Evolutionary conservation across 805 yeast species (phyloP), one percentile per base, ranked within the genome.

Genomic region (Metschnikowia koreensis): DNA sequence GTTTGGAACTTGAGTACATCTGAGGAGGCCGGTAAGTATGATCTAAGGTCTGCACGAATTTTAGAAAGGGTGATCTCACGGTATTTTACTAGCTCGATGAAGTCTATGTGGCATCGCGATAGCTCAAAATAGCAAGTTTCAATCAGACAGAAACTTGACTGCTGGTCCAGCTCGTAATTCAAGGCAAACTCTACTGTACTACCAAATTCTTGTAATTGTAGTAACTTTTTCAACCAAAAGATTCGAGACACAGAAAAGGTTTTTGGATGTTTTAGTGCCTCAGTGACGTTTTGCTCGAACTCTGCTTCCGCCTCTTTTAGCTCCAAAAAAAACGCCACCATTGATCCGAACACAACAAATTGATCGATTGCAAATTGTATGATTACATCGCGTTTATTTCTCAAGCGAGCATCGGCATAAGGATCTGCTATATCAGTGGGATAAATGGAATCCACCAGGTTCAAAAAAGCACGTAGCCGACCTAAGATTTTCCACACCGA

Each of bases 41-140:
- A 28, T 3, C 42, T 43, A 13, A 58, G 17, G 3, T 38, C 38
- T 6, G 28, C 33, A 12, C 50, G 52, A 36, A 57, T 44, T 5
- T 31, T 33, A 4, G 29, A 38, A 26, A 55, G 38, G 34, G 38
- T 44, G 15, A 28, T 15, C 8, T 39, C 33, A 22, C 61, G 52
- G 39, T 31, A 34, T 1, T 16, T 22, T 6, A 52, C 58, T 47
- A 54, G 44, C 6, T 34, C 29, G 10, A 41, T 40, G 26, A 58
- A 56, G 11, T 56, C 56, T 12, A 46, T 42, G 39, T 50, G 54
- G 44, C 55, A 54, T n/a, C 61, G 55, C 1, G 60, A 47, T 7
- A 58, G 38, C 37, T 56, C 60, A 27, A 56, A 56, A 29, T 52
- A 53, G 33, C 52, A 46, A n/a, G 39, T 22, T 37, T 58, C 61